phyloP scores from a whole-genome alignment of 805 yeast genomes.

The Nakazawaea ambrosiae region DNA sequence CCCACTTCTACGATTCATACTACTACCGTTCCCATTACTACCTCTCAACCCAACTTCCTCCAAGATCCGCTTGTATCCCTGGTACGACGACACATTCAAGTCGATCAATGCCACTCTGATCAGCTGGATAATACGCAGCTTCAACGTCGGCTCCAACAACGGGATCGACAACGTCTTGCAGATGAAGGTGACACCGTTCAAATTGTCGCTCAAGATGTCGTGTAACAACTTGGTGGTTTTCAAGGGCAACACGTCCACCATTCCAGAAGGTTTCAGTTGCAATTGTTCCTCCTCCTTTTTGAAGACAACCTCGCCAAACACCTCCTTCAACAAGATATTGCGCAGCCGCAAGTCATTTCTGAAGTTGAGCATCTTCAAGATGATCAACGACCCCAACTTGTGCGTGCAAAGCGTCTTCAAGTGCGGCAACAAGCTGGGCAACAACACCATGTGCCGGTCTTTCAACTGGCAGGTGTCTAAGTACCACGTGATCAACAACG shows the following conservation, averaged over 20 bases:
- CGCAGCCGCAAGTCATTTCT: slow-evolving; percentile 60
- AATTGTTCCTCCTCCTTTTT: not conserved
- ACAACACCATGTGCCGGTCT: slow-evolving; percentile 58
- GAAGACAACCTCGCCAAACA: slow-evolving; percentile 42
- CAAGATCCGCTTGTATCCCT: slow-evolving; percentile 77
- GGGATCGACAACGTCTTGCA: slow-evolving; percentile 77
- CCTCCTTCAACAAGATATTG: slow-evolving; percentile 49
- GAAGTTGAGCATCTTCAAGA: slow-evolving; percentile 69
- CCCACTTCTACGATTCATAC: not conserved
- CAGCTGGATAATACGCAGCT: slow-evolving; percentile 51
- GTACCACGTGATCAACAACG: slow-evolving; percentile 87
- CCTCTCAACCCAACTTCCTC: slow-evolving; percentile 78
- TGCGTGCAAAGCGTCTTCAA: slow-evolving; percentile 64
- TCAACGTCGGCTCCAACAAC: slow-evolving; percentile 47
- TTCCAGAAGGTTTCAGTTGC: no score
- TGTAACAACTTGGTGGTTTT: slow-evolving; percentile 43
- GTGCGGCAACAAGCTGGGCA: slow-evolving; percentile 54
- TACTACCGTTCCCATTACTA: not conserved
- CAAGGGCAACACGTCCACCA: slow-evolving; percentile 1
- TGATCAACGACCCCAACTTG: slow-evolving; percentile 77
- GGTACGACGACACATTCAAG: slow-evolving; percentile 45
- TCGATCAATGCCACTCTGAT: slow-evolving; percentile 59
- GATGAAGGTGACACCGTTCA: slow-evolving; percentile 70
- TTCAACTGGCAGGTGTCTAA: slow-evolving; percentile 74
- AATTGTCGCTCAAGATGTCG: slow-evolving; percentile 55